Base-by-base conservation (phyloP, 2,329 filamentous ascomycete species). In the Colletotrichum sidae region DNA sequence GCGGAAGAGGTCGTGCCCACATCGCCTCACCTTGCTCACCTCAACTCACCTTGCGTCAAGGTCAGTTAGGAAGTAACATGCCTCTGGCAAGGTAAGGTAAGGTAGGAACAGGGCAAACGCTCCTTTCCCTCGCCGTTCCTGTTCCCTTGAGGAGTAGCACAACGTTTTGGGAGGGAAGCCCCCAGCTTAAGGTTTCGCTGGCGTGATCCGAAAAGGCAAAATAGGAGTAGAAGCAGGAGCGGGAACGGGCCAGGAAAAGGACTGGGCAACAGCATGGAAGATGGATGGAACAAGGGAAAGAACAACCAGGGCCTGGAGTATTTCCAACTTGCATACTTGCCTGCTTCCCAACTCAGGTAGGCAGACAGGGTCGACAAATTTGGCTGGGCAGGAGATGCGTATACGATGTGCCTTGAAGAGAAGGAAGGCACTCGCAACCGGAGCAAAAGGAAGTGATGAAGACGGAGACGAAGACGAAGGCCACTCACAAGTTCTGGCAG, bases 1-100 rank as follows among this genome's bases (percentile, higher is more conserved):
- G 35, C 34, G n/a, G 49, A 33, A 33, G 7, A 51, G 49, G 33
- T 51, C 49, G 33, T 34, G 49, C 35, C 49, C 25, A 51, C 33
- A 33, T 38, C 35, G 49, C 39, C 39, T 42, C 25, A 25, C 25
- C 25, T 25, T 25, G 25, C n/a, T 46, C 44, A 10, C 15, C 13
- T 46, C 38, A 9, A 13, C 38, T 13, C 38, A 13, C 38, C 38
- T 41, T 13, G 13, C 13, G 38, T 41, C 38, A 41, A 41, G 38
- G 38, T 13, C 38, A 41, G 25, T 25, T 25, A 5, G 4, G 25
- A 25, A 25, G 25, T 25, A 25, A 25, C 25, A 25, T 25, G 4
- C 17, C 17, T 17, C 17, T 17, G 38, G 38, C 6, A 9, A 41
- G 38, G 38, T 6, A 41, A 41, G 38, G 44, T 10, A 33, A 15